phyloP scores from a whole-genome alignment of 2,329 filamentous ascomycete genomes.

The Aureobasidium sp. region DNA sequence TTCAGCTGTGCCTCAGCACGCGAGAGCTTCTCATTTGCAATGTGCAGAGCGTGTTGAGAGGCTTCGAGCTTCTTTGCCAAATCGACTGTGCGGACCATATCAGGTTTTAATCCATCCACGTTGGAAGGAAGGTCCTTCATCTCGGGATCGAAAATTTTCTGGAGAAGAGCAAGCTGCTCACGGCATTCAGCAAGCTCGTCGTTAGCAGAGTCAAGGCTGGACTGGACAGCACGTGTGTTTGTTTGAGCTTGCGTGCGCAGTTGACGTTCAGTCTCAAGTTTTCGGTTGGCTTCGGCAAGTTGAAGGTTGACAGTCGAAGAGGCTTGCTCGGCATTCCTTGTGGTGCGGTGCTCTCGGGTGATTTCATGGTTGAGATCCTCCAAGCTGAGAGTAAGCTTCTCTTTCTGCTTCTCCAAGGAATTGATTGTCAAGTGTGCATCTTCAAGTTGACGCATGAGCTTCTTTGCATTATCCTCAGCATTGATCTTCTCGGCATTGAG shows the following conservation, averaged over 20 bases:
- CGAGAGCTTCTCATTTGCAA: constrained; percentile 71
- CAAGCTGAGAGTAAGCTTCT: constrained; percentile 79
- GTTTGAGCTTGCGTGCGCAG: constrained; percentile 76
- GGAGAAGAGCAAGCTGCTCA: constrained; percentile 69
- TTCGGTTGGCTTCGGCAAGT: constrained; percentile 81
- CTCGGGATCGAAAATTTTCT: constrained; percentile 80
- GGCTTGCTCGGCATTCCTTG: constrained; percentile 81
- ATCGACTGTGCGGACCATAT: constrained; percentile 62
- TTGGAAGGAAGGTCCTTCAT: constrained; percentile 46
- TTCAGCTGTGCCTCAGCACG: constrained; percentile 78
- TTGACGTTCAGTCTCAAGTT: constrained; percentile 83
- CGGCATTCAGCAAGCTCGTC: constrained; percentile 75
- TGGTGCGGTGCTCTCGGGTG: constrained; percentile 80
- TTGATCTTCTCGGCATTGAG: constrained; percentile 78
- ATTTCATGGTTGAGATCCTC: constrained; percentile 93
- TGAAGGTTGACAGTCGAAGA: constrained; percentile 74
- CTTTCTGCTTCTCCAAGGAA: constrained; percentile 85
- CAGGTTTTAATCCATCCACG: constrained; percentile 62
- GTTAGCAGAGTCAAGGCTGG: constrained; percentile 70
- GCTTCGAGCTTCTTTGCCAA: constrained; percentile 80
- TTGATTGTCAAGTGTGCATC: constrained; percentile 78
- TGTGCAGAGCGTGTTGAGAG: constrained; percentile 77
- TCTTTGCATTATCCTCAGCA: constrained; percentile 73
- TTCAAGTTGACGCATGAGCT: constrained; percentile 74
- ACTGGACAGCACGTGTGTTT: constrained; percentile 74